A percentile compares a stretch with the other conserved stretches of the same genome.
Evolutionary conservation across 352 stramenopile species (phyloP).

Genomic region (Phytophthora capsici): DNA sequence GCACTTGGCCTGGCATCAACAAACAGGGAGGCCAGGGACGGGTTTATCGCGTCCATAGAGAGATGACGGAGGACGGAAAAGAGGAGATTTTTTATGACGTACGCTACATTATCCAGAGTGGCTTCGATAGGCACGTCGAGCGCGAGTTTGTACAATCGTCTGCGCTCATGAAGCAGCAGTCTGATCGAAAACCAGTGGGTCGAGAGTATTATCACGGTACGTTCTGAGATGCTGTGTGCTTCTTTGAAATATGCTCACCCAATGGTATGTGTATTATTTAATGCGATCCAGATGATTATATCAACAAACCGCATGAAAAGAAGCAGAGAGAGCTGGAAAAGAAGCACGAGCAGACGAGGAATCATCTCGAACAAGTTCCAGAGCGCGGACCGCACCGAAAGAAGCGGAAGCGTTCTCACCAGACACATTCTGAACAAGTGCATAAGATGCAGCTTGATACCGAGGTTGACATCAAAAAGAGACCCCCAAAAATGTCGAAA

Average conservation of each 20-base stretch:
- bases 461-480: not conserved
- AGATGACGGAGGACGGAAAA: conserved; percentile 23
- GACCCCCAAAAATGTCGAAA: not conserved
- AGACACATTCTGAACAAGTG: not conserved
- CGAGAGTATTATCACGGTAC: conserved; percentile 77
- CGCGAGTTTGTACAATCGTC: conserved; percentile 71
- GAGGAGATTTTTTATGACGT: conserved; percentile 79
- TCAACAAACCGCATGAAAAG: conserved; percentile 41
- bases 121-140: conserved; percentile 78
- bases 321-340: conserved; percentile 28
- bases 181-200: conserved; percentile 44
- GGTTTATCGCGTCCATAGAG: conserved; percentile 52
- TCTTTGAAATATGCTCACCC: no score
- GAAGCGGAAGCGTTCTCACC: conserved; percentile 28
- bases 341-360: conserved; percentile 8
- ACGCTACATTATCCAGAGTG: conserved; percentile 74
- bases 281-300: conserved; percentile 57
- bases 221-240: not conserved
- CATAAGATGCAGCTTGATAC: not conserved
- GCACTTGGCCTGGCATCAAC: conserved; percentile 90
- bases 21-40: conserved; percentile 78
- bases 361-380: conserved; percentile 2
- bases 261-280: not conserved
- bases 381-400: not conserved
- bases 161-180: conserved; percentile 44